These are phyloP conservation scores for Acorus calamus DNA, from an alignment of 106 monocot genomes.

Conservation along the genomic window DNA sequence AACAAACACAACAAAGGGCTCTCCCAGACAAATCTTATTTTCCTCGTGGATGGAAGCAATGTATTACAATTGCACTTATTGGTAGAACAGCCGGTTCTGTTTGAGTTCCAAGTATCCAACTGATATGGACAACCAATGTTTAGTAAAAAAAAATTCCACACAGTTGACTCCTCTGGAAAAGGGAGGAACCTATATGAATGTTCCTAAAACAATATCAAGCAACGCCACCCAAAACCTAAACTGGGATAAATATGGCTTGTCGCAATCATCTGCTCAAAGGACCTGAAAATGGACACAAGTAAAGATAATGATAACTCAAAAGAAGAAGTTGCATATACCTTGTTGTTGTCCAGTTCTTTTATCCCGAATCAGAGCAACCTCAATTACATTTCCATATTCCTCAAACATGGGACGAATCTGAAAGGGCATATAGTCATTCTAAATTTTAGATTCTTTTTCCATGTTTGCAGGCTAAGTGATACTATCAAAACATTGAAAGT, in stretches of 20 bases:
- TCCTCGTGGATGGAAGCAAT: too few relatives aligned
- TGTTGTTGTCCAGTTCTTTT: slow-evolving; percentile 90
- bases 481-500: too few relatives aligned
- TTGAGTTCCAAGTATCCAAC: slow-evolving; percentile 10
- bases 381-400: slow-evolving; percentile 92
- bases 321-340: slow-evolving; percentile 38
- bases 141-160: slow-evolving; percentile 15
- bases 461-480: too few relatives aligned
- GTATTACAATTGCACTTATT: too few relatives aligned
- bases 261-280: slow-evolving; percentile 26
- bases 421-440: too few relatives aligned
- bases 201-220: slow-evolving; percentile 27
- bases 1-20: too few relatives aligned
- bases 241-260: slow-evolving; percentile 24
- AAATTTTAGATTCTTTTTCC: too few relatives aligned
- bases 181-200: slow-evolving; percentile 18
- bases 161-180: slow-evolving; percentile 24
- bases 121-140: slow-evolving; percentile 18
- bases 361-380: slow-evolving; percentile 93
- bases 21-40: too few relatives aligned
- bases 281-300: slow-evolving; percentile 53
- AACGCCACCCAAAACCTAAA: slow-evolving; percentile 18
- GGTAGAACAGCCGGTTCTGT: not conserved
- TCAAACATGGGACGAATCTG: slow-evolving; percentile 97
- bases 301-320: slow-evolving; percentile 8